These are phyloP conservation scores for Xylariaceae sp. DNA, from an alignment of 2,329 filamentous ascomycete species.

Conservation along the genomic window DNA sequence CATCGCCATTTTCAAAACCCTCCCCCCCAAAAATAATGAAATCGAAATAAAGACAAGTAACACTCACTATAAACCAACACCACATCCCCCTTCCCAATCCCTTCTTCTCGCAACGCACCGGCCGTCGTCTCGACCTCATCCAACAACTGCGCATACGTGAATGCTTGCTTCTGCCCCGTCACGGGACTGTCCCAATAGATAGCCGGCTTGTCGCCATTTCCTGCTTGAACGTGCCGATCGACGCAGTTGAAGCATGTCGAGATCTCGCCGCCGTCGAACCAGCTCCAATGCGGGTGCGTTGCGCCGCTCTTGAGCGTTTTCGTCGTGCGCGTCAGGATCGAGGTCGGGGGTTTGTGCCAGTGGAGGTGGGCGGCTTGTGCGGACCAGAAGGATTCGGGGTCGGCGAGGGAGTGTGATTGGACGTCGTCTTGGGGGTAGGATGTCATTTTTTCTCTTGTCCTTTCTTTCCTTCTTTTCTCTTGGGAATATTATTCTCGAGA, in stretches of 20 bases:
- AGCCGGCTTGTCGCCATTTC: conserved; percentile 67
- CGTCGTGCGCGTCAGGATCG: conserved; percentile 52
- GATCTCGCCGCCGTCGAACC: conserved; percentile 86
- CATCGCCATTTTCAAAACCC: not conserved
- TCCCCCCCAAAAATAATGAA: not conserved
- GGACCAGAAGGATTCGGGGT: conserved; percentile 70
- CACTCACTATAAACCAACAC: conserved; percentile 80
- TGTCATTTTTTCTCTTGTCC: conserved; percentile 1
- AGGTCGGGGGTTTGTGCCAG: conserved; percentile 73
- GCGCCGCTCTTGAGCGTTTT: conserved; percentile 59
- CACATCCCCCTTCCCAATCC: conserved; percentile 76
- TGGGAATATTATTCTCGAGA: not conserved
- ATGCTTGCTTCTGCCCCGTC: conserved; percentile 62
- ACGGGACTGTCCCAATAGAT: conserved; percentile 88
- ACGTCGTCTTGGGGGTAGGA: conserved; percentile 46
- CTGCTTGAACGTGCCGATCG: conserved; percentile 77
- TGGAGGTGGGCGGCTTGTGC: conserved; percentile 67
- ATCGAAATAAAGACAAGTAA: not conserved
- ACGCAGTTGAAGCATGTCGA: conserved; percentile 90
- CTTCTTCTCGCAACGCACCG: conserved; percentile 74
- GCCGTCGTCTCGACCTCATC: conserved; percentile 77
- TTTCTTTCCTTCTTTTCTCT: not conserved
- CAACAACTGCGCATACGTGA: conserved; percentile 71
- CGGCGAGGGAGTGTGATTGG: conserved; percentile 54
- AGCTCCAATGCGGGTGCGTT: conserved; percentile 74